phyloP scores from a whole-genome alignment of 2,329 filamentous ascomycete genomes.

The Trichoderma arundinaceum region DNA sequence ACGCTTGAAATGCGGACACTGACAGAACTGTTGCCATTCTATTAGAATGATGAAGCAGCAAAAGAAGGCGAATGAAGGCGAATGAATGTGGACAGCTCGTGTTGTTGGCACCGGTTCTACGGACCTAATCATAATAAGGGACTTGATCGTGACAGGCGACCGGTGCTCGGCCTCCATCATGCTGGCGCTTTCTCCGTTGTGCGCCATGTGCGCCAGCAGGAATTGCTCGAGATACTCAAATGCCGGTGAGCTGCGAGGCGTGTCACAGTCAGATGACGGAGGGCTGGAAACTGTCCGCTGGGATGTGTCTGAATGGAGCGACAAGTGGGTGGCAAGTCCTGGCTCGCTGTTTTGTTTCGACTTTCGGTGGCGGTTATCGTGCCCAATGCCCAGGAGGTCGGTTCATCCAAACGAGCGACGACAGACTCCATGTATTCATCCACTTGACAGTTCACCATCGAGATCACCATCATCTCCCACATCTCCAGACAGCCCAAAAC shows the following conservation, averaged over 20 bases:
- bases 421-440: slow-evolving; percentile 33
- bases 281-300: slow-evolving; percentile 1
- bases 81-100: slow-evolving; percentile 34
- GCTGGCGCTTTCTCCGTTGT: neutral
- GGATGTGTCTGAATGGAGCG: neutral
- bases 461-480: slow-evolving; percentile 31
- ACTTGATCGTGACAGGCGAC: slow-evolving; percentile 15
- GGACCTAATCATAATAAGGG: slow-evolving; percentile 34
- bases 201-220: slow-evolving; percentile 2
- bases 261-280: neutral
- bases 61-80: slow-evolving; percentile 32
- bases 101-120: slow-evolving; percentile 31
- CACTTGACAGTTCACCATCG: slow-evolving; percentile 26
- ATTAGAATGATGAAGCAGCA: slow-evolving; percentile 33
- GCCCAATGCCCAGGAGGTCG: neutral
- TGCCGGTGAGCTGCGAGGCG: neutral
- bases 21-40: no score
- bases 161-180: neutral
- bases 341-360: slow-evolving; percentile 6
- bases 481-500: slow-evolving; percentile 21
- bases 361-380: neutral
- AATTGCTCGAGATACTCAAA: slow-evolving; percentile 14
- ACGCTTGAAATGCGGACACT: no score
- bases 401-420: slow-evolving; percentile 19
- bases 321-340: neutral